These are phyloP conservation scores for Drechmeria coniospora DNA, from an alignment of 2,329 filamentous ascomycete species.

Conservation along the genomic window DNA sequence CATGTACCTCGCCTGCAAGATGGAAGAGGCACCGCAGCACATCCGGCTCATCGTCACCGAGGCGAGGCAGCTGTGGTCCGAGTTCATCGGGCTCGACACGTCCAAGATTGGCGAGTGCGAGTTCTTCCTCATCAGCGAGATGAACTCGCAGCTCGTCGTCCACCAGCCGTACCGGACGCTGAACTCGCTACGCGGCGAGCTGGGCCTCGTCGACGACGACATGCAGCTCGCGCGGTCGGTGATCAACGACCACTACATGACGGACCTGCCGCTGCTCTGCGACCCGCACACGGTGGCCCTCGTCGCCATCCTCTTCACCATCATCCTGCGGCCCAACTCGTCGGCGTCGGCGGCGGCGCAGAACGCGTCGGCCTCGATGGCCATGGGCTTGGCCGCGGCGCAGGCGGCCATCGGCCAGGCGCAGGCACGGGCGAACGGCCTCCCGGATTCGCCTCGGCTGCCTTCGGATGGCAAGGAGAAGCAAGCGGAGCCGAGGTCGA, in stretches of 20 bases:
- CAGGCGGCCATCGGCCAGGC: conserved; percentile 33
- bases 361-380: conserved; percentile 14
- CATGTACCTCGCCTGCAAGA: conserved; percentile 91
- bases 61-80: conserved; percentile 71
- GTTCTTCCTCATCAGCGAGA: conserved; percentile 80
- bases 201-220: conserved; percentile 65
- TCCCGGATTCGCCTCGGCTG: conserved; percentile 5
- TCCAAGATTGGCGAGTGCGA: conserved; percentile 86
- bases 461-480: conserved; percentile 27
- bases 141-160: conserved; percentile 77
- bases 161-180: conserved; percentile 84
- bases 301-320: conserved; percentile 66
- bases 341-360: conserved; percentile 13
- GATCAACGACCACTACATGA: conserved; percentile 86
- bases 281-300: conserved; percentile 81
- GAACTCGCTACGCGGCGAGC: conserved; percentile 50
- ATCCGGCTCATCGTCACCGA: conserved; percentile 83
- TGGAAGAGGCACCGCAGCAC: conserved; percentile 94
- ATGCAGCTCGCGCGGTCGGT: conserved; percentile 62
- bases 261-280: conserved; percentile 73
- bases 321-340: conserved; percentile 56
- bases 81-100: conserved; percentile 60
- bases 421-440: conserved; percentile 16
- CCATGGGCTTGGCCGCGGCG: conserved; percentile 32
- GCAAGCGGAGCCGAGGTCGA: conserved; percentile 39